Conservation (phyloP, 2,329 filamentous ascomycete species). For the Colletotrichum phormii region DNA sequence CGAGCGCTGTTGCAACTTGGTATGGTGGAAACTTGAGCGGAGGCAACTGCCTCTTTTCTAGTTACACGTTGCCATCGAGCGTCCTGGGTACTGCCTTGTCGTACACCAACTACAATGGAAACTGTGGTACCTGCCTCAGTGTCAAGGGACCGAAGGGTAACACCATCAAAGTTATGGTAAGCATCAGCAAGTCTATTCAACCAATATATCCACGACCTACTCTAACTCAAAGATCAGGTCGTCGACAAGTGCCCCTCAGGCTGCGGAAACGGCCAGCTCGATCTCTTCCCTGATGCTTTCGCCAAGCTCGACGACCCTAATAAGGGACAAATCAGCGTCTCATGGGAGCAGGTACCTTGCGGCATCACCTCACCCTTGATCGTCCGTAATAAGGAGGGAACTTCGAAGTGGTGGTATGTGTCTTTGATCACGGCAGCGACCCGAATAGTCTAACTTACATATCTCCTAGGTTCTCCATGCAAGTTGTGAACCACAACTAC, state of each 20-base stretch:
- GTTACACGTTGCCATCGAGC: constrained; percentile 22
- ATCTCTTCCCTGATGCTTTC: constrained; percentile 66
- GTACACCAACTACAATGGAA: constrained; percentile 25
- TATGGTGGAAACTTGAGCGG: constrained; percentile 26
- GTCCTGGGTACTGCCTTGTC: constrained; percentile 27
- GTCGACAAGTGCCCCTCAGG: constrained; percentile 66
- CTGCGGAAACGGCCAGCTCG: constrained; percentile 64
- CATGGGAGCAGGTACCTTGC: constrained; percentile 62
- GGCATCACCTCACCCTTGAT: constrained; percentile 60
- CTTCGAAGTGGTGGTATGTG: constrained; percentile 45
- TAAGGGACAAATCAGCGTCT: constrained; percentile 60
- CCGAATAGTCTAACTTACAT: constrained; percentile 51
- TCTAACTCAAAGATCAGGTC: constrained; percentile 48
- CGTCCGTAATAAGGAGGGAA: constrained; percentile 65
- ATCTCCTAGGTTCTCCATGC: constrained; percentile 53
- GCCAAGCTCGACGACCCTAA: constrained; percentile 54
- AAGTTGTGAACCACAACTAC: constrained; percentile 72
- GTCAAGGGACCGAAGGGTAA: constrained; percentile 30
- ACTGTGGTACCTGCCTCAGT: constrained; percentile 28
- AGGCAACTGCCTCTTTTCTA: constrained; percentile 23
- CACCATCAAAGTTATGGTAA: constrained; percentile 33
- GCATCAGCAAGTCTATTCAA: neutral
- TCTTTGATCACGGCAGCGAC: neutral
- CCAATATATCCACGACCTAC: neutral
- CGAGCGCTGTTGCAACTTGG: constrained; percentile 25